Base-by-base conservation (phyloP, 169 alveolate genomes). In the Eimeria brunetti region DNA sequence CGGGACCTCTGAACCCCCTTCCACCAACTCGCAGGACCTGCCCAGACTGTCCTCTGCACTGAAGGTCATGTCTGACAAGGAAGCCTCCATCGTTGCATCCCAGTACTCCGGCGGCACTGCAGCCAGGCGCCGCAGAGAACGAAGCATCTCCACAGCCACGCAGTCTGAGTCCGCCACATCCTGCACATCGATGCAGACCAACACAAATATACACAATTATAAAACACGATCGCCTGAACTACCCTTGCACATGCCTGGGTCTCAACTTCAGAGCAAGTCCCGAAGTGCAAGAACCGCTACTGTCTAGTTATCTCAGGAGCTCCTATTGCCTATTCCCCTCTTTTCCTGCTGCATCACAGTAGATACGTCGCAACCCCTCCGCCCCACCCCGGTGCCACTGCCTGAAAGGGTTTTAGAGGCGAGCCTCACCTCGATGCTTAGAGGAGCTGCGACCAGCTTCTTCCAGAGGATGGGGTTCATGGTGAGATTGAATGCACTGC, bases 381-480 rank as follows among this genome's bases (percentile, higher is more conserved):
- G 38, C 60, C 41, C 1, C 46, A 58, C 71, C 27, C 75, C 1
- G 71, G 46, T 53, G 46, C 27, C 51, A n/a, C 44, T 56, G 58
- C 51, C 51, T 30, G 38, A 27, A 58, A 30, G 20, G 53, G n/a
- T n/a, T 7, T 22, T 16, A 30, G 1, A 69, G 51, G 80, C 51
- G n/a, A 38, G 0, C 4, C 96, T 78, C 49, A 95, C 96, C 71
- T 88, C 85, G 27, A 90, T 69, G 27, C 71, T 56, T 46, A 97
- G 62, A 51, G 96, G 96, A 1, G 88, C 90, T 36, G 96, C 97
- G 38, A 96, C 96, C 58, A 98, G 95, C 80, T 97, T 98, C 96
- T 98, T 98, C 99, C 99, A 98, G 24, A 98, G 91, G 18, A 98
- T 93, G 33, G 99, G 99, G 85, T 98, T 98, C 81, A 98, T 89